Evolutionary conservation across 306 rosid species (phyloP).

Genomic region (Vicia villosa): DNA sequence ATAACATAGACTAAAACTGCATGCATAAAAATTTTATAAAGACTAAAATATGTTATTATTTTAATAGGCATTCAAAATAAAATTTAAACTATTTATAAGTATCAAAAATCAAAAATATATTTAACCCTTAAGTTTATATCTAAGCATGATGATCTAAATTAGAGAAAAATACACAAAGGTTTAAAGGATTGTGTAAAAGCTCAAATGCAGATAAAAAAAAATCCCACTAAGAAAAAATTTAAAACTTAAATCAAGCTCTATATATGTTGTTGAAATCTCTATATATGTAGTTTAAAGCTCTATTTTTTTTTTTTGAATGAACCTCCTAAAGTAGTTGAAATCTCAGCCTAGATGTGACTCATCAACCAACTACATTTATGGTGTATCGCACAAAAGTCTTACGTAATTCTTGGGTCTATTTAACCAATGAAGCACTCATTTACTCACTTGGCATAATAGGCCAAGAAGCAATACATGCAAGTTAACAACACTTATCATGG

Average conservation of each 20-base stretch:
- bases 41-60: no score
- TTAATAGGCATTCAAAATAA: no score
- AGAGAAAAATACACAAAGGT: not conserved
- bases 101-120: no score
- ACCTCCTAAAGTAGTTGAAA: conserved; percentile 15
- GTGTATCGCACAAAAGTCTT: conserved; percentile 7
- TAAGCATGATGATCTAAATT: conserved; percentile 18
- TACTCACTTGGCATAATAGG: conserved; percentile 7
- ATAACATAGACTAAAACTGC: no score
- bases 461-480: conserved; percentile 21
- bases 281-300: not conserved
- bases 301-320: not conserved
- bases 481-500: conserved; percentile 2
- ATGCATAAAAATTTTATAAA: no score
- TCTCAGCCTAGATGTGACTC: conserved; percentile 22
- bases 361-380: conserved; percentile 23
- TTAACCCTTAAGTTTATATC: conserved; percentile 27
- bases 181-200: not conserved
- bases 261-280: no score
- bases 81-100: no score
- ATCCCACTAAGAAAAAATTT: conserved; percentile 4
- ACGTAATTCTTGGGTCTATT: not conserved
- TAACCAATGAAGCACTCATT: conserved; percentile 14
- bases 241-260: conserved; percentile 1
- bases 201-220: conserved; percentile 3